Evolutionary conservation across 768 basidiomycete genomes (phyloP), one percentile per base, ranked within the genome.

Genomic region (Pulveroboletus ravenelii): DNA sequence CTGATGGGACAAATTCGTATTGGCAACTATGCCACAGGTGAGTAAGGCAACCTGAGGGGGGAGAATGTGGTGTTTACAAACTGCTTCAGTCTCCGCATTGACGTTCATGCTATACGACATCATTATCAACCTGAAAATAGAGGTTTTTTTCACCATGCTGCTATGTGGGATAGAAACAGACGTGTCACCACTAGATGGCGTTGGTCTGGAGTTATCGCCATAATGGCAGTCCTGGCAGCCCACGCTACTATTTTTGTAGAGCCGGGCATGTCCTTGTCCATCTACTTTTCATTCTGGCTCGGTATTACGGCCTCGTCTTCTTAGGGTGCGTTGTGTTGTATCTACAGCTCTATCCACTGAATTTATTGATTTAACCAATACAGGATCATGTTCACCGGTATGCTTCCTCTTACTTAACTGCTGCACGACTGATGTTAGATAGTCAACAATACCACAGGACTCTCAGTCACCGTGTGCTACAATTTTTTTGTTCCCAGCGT

Each of bases 251-350:
- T 18, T n/a, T 37, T 29, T 41, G 27, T 13, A 52, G 32, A 31
- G 13, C 29, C n/a, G 55, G 47, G 18, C 53, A n/a, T 18, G 12
- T 48, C 14, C 13, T 64, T 29, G 10, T 64, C n/a, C 48, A 30
- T 30, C 14, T 47, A 2, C 47, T 63, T 25, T 63, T 62, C 41
- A 37, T 64, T 25, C 59, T 63, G 31, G 45, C 60, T 18, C 59
- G 62, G 18, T 63, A 64, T 41, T 63, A 63, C 17, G 62, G 62
- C 12, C 35, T 62, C 29, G n/a, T 64, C 25, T 63, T 50, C 46
- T 51, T 62, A 31, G 47, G 45, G 59, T 63, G 13, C 27, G 54
- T 50, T 39, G 10, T 25, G 8, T 17, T 6, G 7, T 10, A 18
- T 15, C n/a, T 23, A n/a, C 29, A 12, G 12, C 14, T 20, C 4